Base-by-base conservation (phyloP, 192 early-diverging fungal genomes). In the Radiomyces spectabilis region DNA sequence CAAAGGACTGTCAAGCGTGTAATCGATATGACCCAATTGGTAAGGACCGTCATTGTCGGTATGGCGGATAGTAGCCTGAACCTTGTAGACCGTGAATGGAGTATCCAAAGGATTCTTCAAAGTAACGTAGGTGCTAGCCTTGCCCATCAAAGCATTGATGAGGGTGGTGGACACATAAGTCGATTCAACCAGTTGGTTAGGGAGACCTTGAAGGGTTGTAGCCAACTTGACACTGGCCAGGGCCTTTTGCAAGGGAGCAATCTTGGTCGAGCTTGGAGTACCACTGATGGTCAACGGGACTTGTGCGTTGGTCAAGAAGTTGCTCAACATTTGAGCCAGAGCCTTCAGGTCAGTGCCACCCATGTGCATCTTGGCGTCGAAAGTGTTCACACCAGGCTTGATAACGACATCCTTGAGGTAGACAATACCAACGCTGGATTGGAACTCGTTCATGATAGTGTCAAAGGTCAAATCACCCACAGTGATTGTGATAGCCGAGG, bases 401-500 rank as follows among this genome's bases (percentile, higher is more conserved):
- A 81, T 53, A 15, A 63, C 52, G 41, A 74, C 61, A 55, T 73
- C 57, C 8, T 49, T 26, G 12, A 78, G 55, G 15, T 68, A 12
- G 24, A 73, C 74, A 46, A 41, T 48, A 49, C 77, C 79, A 35
- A 79, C 52, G 24, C 30, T 38, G 21, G 34, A 41, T 12, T 55
- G 43, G 26, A 49, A 46, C 3, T 64, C 65, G 30, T 47, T 19
- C 32, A 63, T 47, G 15, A 50, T n/a, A 18, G 55, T 49, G 27
- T 61, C 41, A 40, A 80, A 77, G 19, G 46, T 35, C 16, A 78
- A 58, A 40, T 68, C 58, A 16, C 73, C 74, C 42, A 71, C 59
- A n/a, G 61, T 53, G 40, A 82, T 82, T 35, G 68, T 69, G 26
- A 82, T 65, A 45, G 59, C 59, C 34, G 80, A 79, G 7, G 75